phyloP scores from a whole-genome alignment of 352 stramenopile genomes.

The Aphanomyces euteiches region DNA sequence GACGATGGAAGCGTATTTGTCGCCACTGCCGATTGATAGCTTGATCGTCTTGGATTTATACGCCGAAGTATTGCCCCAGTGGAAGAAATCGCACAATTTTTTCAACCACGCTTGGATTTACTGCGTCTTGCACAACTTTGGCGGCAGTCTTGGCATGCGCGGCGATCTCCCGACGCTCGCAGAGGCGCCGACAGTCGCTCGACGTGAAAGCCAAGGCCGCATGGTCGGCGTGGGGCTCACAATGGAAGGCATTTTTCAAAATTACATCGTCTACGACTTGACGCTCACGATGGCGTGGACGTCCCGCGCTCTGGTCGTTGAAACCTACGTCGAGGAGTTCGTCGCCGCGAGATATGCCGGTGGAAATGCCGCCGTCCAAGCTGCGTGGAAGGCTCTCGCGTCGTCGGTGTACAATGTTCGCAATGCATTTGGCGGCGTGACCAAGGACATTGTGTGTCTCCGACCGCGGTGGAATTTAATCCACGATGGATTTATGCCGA shows the following conservation, averaged over 20 bases:
- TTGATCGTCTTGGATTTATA: constrained; percentile 80
- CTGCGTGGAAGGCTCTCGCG: constrained; percentile 52
- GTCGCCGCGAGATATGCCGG: constrained; percentile 53
- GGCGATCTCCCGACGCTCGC: constrained; percentile 60
- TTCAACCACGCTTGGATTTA: constrained; percentile 82
- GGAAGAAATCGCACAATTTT: constrained; percentile 67
- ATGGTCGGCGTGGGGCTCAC: constrained; percentile 71
- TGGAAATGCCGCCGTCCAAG: constrained; percentile 38
- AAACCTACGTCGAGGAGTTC: constrained; percentile 51
- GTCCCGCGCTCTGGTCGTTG: constrained; percentile 39
- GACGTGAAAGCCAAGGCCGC: constrained; percentile 43
- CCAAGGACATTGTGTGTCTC: constrained; percentile 61
- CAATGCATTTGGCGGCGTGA: constrained; percentile 57
- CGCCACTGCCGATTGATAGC: constrained; percentile 45
- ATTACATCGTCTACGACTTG: constrained; percentile 81
- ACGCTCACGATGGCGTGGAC: constrained; percentile 70
- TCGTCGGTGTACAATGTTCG: constrained; percentile 68
- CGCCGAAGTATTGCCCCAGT: constrained; percentile 59
- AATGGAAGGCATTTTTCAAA: constrained; percentile 84
- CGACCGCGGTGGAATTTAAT: constrained; percentile 65
- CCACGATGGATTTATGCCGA: constrained; percentile 69
- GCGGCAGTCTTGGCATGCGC: constrained; percentile 66
- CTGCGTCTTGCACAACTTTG: constrained; percentile 81
- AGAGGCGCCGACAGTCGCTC: constrained; percentile 45
- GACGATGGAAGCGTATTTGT: constrained; percentile 35